phyloP scores from a whole-genome alignment of 208 protist genomes.

The Trypanosoma caninum region DNA sequence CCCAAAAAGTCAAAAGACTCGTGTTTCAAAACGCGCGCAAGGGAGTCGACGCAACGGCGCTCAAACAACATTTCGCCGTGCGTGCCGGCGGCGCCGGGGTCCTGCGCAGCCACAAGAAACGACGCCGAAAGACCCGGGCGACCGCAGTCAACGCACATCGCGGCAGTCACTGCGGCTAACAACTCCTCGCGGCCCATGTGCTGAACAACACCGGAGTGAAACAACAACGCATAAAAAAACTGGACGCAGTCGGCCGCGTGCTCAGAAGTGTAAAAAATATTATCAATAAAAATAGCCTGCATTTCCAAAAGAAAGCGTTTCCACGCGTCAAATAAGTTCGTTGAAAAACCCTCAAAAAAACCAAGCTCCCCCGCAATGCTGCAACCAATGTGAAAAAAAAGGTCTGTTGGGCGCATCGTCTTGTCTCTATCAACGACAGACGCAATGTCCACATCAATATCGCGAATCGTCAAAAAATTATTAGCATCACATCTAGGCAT shows the following conservation, averaged over 20 bases:
- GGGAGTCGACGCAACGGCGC: background rate
- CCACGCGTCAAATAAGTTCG: background rate
- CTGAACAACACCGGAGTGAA: constrained; percentile 10
- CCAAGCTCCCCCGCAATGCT: constrained; percentile 3
- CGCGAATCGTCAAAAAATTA: background rate
- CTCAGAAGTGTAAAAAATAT: background rate
- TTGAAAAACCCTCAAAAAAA: constrained; percentile 1
- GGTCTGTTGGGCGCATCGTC: background rate
- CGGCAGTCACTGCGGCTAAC: background rate
- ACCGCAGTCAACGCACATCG: constrained; percentile 8
- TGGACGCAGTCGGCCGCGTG: constrained; percentile 13
- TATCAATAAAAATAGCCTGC: constrained; percentile 2
- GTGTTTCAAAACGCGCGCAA: background rate
- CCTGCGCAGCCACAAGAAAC: constrained; percentile 1
- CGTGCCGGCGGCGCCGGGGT: background rate
- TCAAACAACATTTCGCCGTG: background rate
- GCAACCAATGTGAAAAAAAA: constrained; percentile 24
- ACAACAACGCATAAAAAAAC: constrained; percentile 20
- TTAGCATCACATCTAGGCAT: background rate
- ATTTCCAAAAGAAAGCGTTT: constrained; percentile 2
- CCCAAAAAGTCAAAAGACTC: background rate
- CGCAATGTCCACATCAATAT: constrained; percentile 4
- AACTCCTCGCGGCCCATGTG: constrained; percentile 13
- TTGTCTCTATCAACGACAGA: background rate
- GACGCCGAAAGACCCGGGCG: background rate